These are phyloP conservation scores for Cymbopogon citratus DNA, from an alignment of 176 grass and related monocot genomes.

Conservation along the genomic window DNA sequence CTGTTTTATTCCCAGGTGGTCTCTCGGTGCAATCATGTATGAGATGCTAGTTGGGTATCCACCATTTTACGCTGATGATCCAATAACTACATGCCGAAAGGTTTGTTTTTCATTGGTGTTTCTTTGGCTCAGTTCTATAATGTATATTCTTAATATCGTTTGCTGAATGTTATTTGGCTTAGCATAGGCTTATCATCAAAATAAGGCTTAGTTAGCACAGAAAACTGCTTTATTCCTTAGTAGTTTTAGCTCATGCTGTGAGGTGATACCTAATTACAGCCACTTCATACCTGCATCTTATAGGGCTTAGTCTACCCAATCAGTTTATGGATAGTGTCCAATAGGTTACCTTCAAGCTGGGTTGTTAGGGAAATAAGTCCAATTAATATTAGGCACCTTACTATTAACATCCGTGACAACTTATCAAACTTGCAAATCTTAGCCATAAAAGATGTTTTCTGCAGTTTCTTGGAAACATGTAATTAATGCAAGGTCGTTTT, in stretches of 20 bases:
- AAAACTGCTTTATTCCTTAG: background rate
- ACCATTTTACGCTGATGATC: slow-evolving; percentile 93
- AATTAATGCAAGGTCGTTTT: background rate
- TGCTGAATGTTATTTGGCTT: slow-evolving; percentile 17
- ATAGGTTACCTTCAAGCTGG: slow-evolving; percentile 2
- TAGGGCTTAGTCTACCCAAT: background rate
- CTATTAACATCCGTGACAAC: background rate
- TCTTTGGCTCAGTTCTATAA: background rate
- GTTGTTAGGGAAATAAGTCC: background rate
- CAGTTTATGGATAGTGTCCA: background rate
- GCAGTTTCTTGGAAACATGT: background rate
- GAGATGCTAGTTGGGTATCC: slow-evolving; percentile 99
- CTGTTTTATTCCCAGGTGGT: slow-evolving; percentile 67
- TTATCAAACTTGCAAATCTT: background rate
- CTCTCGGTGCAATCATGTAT: slow-evolving; percentile 96
- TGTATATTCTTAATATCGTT: slow-evolving; percentile 2
- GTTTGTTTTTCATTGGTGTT: slow-evolving; percentile 33
- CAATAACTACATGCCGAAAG: slow-evolving; percentile 94
- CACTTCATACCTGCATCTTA: background rate
- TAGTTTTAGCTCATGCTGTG: background rate
- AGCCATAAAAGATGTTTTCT: background rate
- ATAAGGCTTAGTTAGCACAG: background rate
- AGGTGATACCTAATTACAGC: background rate
- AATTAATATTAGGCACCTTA: no score
- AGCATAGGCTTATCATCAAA: slow-evolving; percentile 1